Percentiles rank a stretch among this genome's conserved stretches.
These are phyloP conservation scores for Arabidopsis hybrid DNA, from an alignment of 441 rosid genomes.

Conservation along the genomic window DNA sequence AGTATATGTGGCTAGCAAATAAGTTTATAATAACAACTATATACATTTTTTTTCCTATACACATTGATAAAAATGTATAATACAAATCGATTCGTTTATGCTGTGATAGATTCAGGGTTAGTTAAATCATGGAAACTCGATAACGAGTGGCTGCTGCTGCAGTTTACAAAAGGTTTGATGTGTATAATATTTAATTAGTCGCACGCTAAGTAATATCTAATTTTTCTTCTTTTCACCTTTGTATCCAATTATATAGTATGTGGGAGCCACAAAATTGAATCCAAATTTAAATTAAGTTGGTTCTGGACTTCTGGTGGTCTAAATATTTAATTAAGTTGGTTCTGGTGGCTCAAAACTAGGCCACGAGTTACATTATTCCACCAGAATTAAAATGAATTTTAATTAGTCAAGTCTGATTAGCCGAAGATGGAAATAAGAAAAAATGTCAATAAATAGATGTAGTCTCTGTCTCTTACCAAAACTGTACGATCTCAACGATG, in stretches of 20 bases:
- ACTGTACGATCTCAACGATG: constrained; percentile 19
- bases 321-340: constrained; percentile 6
- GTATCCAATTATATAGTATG: background rate
- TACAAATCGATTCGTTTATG: background rate
- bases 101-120: background rate
- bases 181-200: background rate
- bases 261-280: constrained; percentile 2
- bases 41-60: too few species aligned
- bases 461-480: constrained; percentile 22
- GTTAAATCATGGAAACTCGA: constrained; percentile 6
- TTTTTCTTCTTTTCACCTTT: background rate
- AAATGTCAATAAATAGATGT: constrained; percentile 3
- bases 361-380: constrained; percentile 25
- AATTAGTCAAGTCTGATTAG: constrained; percentile 21
- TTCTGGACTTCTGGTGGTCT: constrained; percentile 24
- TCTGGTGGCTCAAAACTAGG: constrained; percentile 19
- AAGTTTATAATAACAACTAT: too few species aligned
- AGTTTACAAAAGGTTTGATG: background rate
- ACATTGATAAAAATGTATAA: too few species aligned
- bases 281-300: background rate
- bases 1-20: too few species aligned
- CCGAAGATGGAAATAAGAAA: background rate
- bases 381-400: constrained; percentile 6
- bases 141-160: background rate
- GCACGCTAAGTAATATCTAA: background rate